Percentiles rank a stretch among this genome's conserved stretches.
Conservation (phyloP, 2,329 filamentous ascomycete species). For the Fusarium domesticum region DNA sequence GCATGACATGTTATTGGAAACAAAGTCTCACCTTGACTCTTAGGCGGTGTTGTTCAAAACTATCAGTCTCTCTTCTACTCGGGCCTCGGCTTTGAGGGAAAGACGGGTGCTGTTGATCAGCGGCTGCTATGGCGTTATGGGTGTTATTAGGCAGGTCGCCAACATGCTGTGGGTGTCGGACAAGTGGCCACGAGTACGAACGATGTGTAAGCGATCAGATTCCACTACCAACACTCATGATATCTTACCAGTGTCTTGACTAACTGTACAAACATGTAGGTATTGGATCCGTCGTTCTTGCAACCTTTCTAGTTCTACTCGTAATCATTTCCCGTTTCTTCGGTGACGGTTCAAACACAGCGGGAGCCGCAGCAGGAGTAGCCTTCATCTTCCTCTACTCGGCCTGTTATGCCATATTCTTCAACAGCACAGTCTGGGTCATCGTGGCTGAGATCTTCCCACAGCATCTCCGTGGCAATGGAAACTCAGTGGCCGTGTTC, state of each 20-base stretch:
- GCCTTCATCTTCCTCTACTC: slow-evolving; percentile 35
- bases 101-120: slow-evolving; percentile 46
- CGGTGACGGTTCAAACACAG: slow-evolving; percentile 13
- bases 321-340: slow-evolving; percentile 21
- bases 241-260: no score
- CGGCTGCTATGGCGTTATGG: slow-evolving; percentile 40
- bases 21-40: neutral
- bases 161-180: slow-evolving; percentile 30
- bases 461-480: slow-evolving; percentile 25
- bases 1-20: slow-evolving; percentile 3
- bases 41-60: slow-evolving; percentile 25
- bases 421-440: slow-evolving; percentile 34
- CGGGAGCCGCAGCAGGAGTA: slow-evolving; percentile 27
- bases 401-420: slow-evolving; percentile 31
- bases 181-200: slow-evolving; percentile 26
- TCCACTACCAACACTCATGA: no score
- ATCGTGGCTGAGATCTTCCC: slow-evolving; percentile 32
- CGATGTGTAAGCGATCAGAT: slow-evolving; percentile 4
- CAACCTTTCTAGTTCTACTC: slow-evolving; percentile 22
- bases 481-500: slow-evolving; percentile 29
- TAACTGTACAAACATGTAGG: no score
- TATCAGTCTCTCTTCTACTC: slow-evolving; percentile 37
- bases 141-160: slow-evolving; percentile 29
- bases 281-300: slow-evolving; percentile 15
- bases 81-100: slow-evolving; percentile 47